Evolutionary conservation across 2,329 filamentous ascomycete genomes (phyloP).

Genomic region (Fusarium camptoceras): DNA sequence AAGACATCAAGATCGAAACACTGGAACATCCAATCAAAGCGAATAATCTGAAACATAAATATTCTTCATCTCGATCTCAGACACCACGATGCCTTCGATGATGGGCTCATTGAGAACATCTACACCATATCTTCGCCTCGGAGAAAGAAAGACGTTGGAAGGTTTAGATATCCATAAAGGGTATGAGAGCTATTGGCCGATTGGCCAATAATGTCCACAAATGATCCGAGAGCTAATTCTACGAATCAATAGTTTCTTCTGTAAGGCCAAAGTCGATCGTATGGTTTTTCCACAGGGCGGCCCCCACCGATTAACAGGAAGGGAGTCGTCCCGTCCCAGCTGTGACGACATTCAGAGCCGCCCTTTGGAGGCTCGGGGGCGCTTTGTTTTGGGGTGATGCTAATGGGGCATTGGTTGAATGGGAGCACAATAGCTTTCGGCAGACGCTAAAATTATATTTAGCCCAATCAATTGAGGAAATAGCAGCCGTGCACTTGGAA

Average conservation of each 20-base stretch:
- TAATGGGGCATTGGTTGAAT: slow-evolving; percentile 1
- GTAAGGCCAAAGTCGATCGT: slow-evolving; percentile 27
- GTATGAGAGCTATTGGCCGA: slow-evolving; percentile 3
- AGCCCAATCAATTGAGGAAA: slow-evolving; percentile 13
- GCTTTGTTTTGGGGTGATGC: neutral
- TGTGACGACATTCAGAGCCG: slow-evolving; percentile 27
- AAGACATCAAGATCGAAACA: neutral
- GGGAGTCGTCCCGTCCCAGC: neutral
- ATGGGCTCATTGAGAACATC: neutral
- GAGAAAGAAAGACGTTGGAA: neutral
- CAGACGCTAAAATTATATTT: slow-evolving; percentile 23
- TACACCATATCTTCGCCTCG: neutral
- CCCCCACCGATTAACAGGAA: slow-evolving; percentile 23
- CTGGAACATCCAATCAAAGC: neutral
- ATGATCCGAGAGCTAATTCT: slow-evolving; percentile 21
- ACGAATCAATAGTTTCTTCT: slow-evolving; percentile 11
- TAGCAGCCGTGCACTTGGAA: slow-evolving; percentile 27
- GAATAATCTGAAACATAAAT: neutral
- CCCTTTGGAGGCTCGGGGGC: neutral
- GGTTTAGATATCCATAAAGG: neutral
- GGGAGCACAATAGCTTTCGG: neutral
- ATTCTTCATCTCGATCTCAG: neutral
- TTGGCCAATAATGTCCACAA: slow-evolving; percentile 13
- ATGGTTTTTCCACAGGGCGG: slow-evolving; percentile 1
- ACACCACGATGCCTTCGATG: neutral